phyloP scores from a whole-genome alignment of 1,284 basidiomycete genomes.

The Trichosporon asahii region DNA sequence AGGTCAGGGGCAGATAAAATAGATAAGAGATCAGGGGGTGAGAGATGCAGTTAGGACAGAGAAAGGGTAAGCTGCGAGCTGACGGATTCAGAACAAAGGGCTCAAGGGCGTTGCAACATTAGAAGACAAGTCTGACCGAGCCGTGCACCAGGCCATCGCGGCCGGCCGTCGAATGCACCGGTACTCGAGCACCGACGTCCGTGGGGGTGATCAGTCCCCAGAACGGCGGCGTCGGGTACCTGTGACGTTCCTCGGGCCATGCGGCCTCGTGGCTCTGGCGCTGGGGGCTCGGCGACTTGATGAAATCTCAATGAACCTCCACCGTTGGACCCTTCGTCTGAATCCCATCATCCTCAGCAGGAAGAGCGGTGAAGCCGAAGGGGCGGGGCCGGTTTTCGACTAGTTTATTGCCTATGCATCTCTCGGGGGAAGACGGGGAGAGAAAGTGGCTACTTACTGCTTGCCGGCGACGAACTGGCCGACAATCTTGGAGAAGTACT shows the following conservation, averaged over 20 bases:
- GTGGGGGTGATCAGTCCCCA: constrained; percentile 7
- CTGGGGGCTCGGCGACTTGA: neutral
- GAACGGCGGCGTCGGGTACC: neutral
- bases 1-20: neutral
- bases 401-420: constrained; percentile 4
- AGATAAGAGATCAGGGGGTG: neutral
- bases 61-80: neutral
- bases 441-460: constrained; percentile 31
- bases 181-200: neutral
- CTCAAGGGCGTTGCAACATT: constrained; percentile 8
- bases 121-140: neutral
- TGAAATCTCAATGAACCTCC: neutral
- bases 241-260: constrained; percentile 7
- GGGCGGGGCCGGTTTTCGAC: neutral
- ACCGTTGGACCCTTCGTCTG: constrained; percentile 4
- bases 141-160: neutral
- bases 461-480: constrained; percentile 45
- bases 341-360: neutral
- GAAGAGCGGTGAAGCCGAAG: neutral
- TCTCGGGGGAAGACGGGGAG: neutral
- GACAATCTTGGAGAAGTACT: constrained; percentile 49
- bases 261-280: neutral
- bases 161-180: neutral
- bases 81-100: constrained; percentile 5
- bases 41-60: constrained; percentile 6